Conservation (phyloP, 23 red algal genomes). For the Gracilaria domingensis region DNA sequence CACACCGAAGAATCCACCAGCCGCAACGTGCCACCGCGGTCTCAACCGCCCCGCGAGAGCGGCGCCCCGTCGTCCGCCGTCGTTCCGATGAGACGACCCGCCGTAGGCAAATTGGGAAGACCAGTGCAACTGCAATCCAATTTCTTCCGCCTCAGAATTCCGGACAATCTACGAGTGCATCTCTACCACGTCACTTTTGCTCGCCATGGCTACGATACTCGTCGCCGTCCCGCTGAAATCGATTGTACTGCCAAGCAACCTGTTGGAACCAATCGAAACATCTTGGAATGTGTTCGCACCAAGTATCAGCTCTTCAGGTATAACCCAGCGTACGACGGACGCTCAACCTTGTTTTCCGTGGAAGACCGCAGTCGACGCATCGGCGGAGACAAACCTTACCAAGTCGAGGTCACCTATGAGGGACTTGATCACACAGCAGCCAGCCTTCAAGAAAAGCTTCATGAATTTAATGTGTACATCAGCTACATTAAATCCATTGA, state of each 20-base stretch:
- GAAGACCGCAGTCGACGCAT: background rate
- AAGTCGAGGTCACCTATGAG: constrained; percentile 1
- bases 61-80: background rate
- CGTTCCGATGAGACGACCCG: constrained; percentile 13
- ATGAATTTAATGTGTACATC: constrained; percentile 18
- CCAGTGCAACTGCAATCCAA: constrained; percentile 29
- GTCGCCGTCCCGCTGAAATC: background rate
- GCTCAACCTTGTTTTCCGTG: constrained; percentile 19
- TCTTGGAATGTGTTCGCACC: background rate
- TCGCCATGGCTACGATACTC: background rate
- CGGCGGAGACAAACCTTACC: background rate
- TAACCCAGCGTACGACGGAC: constrained; percentile 39
- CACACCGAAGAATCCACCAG: too few species aligned
- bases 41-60: background rate
- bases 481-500: constrained; percentile 20
- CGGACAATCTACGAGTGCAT: background rate
- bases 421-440: background rate
- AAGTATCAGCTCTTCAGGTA: background rate
- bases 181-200: constrained; percentile 19
- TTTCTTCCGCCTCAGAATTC: constrained; percentile 19
- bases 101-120: background rate
- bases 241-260: constrained; percentile 19
- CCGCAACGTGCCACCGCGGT: too few species aligned
- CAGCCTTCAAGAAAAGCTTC: background rate
- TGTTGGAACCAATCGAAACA: constrained; percentile 25